Evolutionary conservation across 176 grass and related monocot species (phyloP), one percentile per base, ranked within the genome.

Genomic region (Puya raimondii): DNA sequence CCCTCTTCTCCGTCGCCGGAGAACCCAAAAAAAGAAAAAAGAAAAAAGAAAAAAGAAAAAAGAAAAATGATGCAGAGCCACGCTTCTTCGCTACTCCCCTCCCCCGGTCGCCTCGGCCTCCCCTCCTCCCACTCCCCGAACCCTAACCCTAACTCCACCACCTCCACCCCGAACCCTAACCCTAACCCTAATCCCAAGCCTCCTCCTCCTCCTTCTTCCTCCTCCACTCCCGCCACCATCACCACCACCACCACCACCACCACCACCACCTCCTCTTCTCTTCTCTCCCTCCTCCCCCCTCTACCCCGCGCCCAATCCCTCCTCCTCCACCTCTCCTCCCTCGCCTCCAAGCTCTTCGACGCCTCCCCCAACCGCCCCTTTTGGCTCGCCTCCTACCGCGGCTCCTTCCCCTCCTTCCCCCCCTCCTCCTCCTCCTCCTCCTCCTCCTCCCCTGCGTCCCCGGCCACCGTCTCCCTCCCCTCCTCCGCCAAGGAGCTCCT

Each of bases 331-430:
- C 85, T 99, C 77, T 83, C 87, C 13, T 78, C 82, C 50, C 82
- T 93, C 27, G 84, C 89, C 12, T 84, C 94, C 72, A 93, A 86
- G 74, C 82, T 99, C 49, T 99, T 93, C 78, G 89, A 99, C 61
- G 59, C 88, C 26, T 93, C 94, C 42, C 79, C 94, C 4, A 82
- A 91, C 70, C 86, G 94, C 74, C 72, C 84, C 27, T 25, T 80
- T 23, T 99, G 94, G 94, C 74, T 99, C 72, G 70, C 87, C 51
- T 78, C 94, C 23, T 99, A 86, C 74, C 77, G 94, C 12, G 94
- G 94, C 12, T 77, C 82, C 21, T 76, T 83, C 70, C 94, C 94
- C 51, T 81, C 70, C 48, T 93, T 99, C 69, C 87, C 82, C 12
- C 78, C 85, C 15, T 76, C 85, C 6, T 53, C 86, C 5, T 72